phyloP scores from a whole-genome alignment of 108 stramenopile genomes.

The Pseudonitzschia pungens region DNA sequence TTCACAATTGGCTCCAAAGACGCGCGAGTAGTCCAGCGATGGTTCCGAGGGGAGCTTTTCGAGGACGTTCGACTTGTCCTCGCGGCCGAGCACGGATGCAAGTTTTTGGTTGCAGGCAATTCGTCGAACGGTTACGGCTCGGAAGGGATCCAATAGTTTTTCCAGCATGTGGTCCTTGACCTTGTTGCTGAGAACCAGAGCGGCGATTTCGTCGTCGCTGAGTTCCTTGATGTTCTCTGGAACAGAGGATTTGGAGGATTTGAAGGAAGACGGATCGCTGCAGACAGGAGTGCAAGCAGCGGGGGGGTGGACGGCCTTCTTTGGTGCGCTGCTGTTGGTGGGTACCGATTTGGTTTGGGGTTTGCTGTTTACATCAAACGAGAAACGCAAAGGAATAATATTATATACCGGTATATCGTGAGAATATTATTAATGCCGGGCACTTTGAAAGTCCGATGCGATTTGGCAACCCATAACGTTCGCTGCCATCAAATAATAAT shows the following conservation, averaged over 20 bases:
- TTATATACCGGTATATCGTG: too few relatives aligned
- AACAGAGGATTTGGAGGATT: constrained; percentile 22
- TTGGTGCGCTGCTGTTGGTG: background rate
- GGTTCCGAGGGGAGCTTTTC: constrained; percentile 68
- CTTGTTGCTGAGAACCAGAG: constrained; percentile 68
- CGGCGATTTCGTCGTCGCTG: constrained; percentile 67
- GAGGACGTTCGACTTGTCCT: constrained; percentile 33
- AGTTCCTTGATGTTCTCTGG: constrained; percentile 49
- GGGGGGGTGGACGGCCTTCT: constrained; percentile 62
- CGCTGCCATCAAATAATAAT: too few relatives aligned
- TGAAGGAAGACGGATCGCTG: constrained; percentile 62
- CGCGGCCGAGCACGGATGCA: constrained; percentile 40
- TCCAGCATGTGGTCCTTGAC: constrained; percentile 97
- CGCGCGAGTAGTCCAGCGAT: constrained; percentile 85
- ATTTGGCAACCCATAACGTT: too few relatives aligned
- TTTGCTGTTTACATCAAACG: too few relatives aligned
- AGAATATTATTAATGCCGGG: too few relatives aligned
- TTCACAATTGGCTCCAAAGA: constrained; percentile 97
- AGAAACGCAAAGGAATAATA: background rate
- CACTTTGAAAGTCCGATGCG: too few relatives aligned
- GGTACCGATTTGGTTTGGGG: background rate
- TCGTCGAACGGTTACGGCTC: constrained; percentile 92
- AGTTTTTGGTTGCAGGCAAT: constrained; percentile 68
- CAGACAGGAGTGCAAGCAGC: constrained; percentile 74
- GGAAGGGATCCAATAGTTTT: constrained; percentile 84